phyloP scores from a whole-genome alignment of 768 basidiomycete species.

The Hydnum rufescens region DNA sequence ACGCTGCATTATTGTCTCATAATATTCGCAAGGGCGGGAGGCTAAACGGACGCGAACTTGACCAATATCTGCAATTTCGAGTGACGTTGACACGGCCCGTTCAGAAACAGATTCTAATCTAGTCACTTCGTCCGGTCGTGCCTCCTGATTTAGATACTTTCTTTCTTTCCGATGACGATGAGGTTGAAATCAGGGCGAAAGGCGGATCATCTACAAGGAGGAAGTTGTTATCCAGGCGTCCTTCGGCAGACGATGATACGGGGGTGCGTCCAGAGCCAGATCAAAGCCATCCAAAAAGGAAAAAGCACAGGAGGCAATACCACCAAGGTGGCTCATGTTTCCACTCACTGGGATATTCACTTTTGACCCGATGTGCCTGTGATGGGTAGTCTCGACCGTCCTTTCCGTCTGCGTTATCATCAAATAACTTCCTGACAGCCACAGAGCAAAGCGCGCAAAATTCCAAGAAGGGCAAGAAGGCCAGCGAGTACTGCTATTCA shows the following conservation, averaged over 20 bases:
- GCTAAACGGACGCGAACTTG: background rate
- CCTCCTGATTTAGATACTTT: too few relatives aligned
- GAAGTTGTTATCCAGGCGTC: background rate
- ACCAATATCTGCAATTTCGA: too few relatives aligned
- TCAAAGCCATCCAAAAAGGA: background rate
- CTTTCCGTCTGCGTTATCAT: constrained; percentile 2
- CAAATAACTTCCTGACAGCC: constrained; percentile 44
- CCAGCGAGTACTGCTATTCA: constrained; percentile 50
- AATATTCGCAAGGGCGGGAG: constrained; percentile 2
- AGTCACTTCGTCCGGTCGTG: background rate
- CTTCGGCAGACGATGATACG: constrained; percentile 27
- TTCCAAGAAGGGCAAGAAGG: constrained; percentile 69
- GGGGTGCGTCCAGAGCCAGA: background rate
- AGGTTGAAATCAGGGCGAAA: constrained; percentile 2
- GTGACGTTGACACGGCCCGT: background rate
- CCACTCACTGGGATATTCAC: too few relatives aligned
- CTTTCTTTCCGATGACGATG: constrained; percentile 1
- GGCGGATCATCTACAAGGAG: background rate
- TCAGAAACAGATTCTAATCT: background rate
- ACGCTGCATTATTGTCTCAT: constrained; percentile 20
- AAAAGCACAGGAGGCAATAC: too few relatives aligned
- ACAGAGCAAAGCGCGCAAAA: constrained; percentile 58
- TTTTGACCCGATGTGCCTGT: too few relatives aligned
- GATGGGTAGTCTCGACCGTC: background rate
- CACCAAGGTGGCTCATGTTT: too few relatives aligned